Evolutionary conservation across 1,284 basidiomycete genomes (phyloP).

Genomic region (Pisolithus thermaeus): DNA sequence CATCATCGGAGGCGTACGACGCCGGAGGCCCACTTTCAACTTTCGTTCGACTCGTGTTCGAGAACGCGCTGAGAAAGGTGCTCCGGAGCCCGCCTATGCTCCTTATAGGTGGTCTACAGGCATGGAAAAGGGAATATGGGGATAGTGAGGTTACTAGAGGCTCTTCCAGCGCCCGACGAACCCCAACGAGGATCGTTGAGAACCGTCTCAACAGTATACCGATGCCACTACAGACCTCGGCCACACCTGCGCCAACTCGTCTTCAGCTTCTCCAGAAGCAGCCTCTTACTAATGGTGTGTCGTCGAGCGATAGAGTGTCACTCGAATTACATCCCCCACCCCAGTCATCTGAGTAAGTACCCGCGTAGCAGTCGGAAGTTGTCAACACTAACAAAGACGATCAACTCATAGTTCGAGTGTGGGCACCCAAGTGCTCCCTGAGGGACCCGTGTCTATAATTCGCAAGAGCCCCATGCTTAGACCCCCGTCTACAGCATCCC

Average conservation of each 20-base stretch:
- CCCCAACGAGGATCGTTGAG: conserved; percentile 18
- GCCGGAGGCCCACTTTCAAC: conserved; percentile 48
- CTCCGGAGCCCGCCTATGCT: conserved; percentile 79
- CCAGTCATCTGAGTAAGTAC: conserved; percentile 15
- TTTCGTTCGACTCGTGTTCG: conserved; percentile 67
- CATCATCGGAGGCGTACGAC: conserved; percentile 57
- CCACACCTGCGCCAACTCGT: conserved; percentile 18
- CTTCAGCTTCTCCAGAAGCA: conserved; percentile 7
- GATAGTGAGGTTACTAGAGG: conserved; percentile 40
- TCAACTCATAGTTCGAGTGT: conserved; percentile 7
- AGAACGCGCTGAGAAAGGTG: conserved; percentile 65
- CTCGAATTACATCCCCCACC: conserved; percentile 7
- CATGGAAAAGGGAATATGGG: conserved; percentile 72
- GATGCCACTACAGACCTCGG: conserved; percentile 17
- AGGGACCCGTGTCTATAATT: conserved; percentile 26
- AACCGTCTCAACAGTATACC: conserved; percentile 25
- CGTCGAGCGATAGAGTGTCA: conserved; percentile 4
- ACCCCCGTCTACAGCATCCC: conserved; percentile 35
- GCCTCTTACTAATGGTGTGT: conserved; percentile 13
- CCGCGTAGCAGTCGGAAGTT: neutral
- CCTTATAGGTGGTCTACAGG: conserved; percentile 80
- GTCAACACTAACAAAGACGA: conserved; percentile 11
- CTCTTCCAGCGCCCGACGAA: conserved; percentile 11
- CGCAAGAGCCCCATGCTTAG: conserved; percentile 34
- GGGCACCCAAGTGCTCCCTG: conserved; percentile 14